Percentiles rank a stretch among this genome's conserved stretches.
Evolutionary conservation across 1,139 yeast species (phyloP).

Genomic region (Hemisphaericaspora xylofermentans): DNA sequence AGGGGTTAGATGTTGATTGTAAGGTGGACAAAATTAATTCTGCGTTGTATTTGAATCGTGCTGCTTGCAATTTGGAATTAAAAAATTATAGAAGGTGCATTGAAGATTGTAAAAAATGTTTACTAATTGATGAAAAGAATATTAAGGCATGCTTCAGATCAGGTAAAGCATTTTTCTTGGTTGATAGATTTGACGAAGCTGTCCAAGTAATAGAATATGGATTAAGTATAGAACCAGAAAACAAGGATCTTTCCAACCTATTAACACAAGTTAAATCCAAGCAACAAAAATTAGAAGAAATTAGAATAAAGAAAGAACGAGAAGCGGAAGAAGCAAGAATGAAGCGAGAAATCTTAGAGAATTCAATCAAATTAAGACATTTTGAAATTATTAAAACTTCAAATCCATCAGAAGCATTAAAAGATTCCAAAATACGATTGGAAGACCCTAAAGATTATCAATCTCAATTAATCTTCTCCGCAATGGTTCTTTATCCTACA

Average conservation of each 20-base stretch:
- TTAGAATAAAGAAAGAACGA: slow-evolving; percentile 30
- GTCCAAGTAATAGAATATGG: slow-evolving; percentile 67
- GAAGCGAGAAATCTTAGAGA: slow-evolving; percentile 39
- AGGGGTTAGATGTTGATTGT: slow-evolving; percentile 74
- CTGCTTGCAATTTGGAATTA: slow-evolving; percentile 86
- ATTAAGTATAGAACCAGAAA: slow-evolving; percentile 53
- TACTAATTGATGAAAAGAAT: slow-evolving; percentile 64
- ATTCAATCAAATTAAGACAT: slow-evolving; percentile 58
- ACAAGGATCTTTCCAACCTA: slow-evolving; percentile 50
- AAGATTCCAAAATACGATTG: slow-evolving; percentile 50
- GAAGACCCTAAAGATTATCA: slow-evolving; percentile 74
- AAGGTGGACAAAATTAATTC: slow-evolving; percentile 52
- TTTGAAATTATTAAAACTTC: slow-evolving; percentile 48
- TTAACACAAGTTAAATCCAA: slow-evolving; percentile 39
- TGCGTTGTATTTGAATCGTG: slow-evolving; percentile 74
- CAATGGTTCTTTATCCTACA: slow-evolving; percentile 79
- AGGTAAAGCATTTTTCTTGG: slow-evolving; percentile 72
- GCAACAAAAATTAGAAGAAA: slow-evolving; percentile 33
- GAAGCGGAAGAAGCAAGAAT: slow-evolving; percentile 32
- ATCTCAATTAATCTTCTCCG: slow-evolving; percentile 78
- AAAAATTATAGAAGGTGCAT: slow-evolving; percentile 84
- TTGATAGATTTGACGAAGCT: slow-evolving; percentile 74
- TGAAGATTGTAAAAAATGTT: slow-evolving; percentile 78
- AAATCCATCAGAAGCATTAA: slow-evolving; percentile 50
- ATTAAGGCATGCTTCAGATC: slow-evolving; percentile 85